These are phyloP conservation scores for Ganoderma leucocontextum DNA, from an alignment of 1,284 basidiomycete species.

Conservation along the genomic window DNA sequence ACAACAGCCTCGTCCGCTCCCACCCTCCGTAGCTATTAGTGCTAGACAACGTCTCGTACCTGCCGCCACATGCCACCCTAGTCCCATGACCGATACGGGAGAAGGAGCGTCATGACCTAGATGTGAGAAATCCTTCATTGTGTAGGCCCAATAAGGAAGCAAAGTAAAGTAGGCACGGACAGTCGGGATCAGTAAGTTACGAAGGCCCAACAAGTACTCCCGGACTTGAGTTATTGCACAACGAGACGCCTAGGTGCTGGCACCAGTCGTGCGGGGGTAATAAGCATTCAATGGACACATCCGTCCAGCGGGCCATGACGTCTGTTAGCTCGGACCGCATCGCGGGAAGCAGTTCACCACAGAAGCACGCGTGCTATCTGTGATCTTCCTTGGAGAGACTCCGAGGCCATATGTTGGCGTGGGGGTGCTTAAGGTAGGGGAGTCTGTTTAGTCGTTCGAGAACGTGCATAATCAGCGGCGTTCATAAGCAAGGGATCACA, in stretches of 20 bases:
- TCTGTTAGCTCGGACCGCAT: neutral
- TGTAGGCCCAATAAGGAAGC: slow-evolving; percentile 19
- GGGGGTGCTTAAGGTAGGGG: slow-evolving; percentile 15
- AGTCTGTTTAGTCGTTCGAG: slow-evolving; percentile 1
- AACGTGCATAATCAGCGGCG: slow-evolving; percentile 13
- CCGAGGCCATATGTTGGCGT: slow-evolving; percentile 12
- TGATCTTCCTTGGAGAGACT: slow-evolving; percentile 15
- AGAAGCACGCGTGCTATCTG: slow-evolving; percentile 3
- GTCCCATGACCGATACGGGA: slow-evolving; percentile 30
- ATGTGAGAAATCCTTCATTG: slow-evolving; percentile 25
- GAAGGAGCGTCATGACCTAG: slow-evolving; percentile 26
- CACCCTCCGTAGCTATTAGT: slow-evolving; percentile 23
- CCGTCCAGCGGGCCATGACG: slow-evolving; percentile 2
- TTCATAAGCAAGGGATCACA: slow-evolving; percentile 6
- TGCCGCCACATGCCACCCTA: slow-evolving; percentile 24
- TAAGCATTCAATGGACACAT: neutral
- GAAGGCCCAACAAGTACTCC: slow-evolving; percentile 7
- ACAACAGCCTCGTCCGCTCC: slow-evolving; percentile 20
- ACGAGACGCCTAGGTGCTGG: neutral
- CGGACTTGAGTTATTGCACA: slow-evolving; percentile 7
- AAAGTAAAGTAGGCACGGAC: slow-evolving; percentile 20
- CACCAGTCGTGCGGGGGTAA: neutral
- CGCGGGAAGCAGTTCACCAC: slow-evolving; percentile 12
- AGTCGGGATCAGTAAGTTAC: slow-evolving; percentile 21
- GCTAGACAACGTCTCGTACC: slow-evolving; percentile 8